phyloP scores from a whole-genome alignment of 1,284 basidiomycete genomes.

The Ustilago trichophora region DNA sequence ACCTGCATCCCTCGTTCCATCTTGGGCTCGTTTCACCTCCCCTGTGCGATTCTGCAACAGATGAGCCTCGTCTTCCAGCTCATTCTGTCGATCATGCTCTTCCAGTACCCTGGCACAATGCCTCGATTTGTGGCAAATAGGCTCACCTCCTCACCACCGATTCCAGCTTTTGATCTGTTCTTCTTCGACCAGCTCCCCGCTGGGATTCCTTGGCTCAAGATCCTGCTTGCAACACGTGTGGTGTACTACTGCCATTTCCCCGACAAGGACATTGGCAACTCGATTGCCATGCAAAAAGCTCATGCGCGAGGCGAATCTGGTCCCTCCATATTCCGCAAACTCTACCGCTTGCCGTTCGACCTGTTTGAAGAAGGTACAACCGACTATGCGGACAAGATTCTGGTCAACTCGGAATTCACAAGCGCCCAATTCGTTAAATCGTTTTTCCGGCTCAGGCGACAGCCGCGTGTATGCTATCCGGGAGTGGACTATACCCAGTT shows the following conservation, averaged over 20 bases:
- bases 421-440: constrained; percentile 73
- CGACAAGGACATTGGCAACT: constrained; percentile 75
- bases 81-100: constrained; percentile 45
- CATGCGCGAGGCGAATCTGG: constrained; percentile 64
- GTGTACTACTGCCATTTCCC: constrained; percentile 99
- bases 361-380: constrained; percentile 89
- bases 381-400: constrained; percentile 84
- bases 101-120: constrained; percentile 66
- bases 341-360: constrained; percentile 88
- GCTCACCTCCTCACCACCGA: constrained; percentile 63
- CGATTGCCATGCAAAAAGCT: constrained; percentile 60
- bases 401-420: constrained; percentile 93
- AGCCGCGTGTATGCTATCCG: constrained; percentile 85
- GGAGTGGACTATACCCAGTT: constrained; percentile 72
- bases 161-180: constrained; percentile 75
- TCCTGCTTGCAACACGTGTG: constrained; percentile 76
- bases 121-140: constrained; percentile 48
- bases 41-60: constrained; percentile 88
- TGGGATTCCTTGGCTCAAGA: constrained; percentile 82
- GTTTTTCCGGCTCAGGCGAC: constrained; percentile 75
- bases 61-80: constrained; percentile 74
- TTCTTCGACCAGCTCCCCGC: constrained; percentile 95
- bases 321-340: constrained; percentile 23
- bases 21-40: constrained; percentile 80
- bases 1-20: constrained; percentile 80